These are phyloP conservation scores for Aspergillus ostianus DNA, from an alignment of 495 filamentous ascomycete genomes.

Conservation along the genomic window DNA sequence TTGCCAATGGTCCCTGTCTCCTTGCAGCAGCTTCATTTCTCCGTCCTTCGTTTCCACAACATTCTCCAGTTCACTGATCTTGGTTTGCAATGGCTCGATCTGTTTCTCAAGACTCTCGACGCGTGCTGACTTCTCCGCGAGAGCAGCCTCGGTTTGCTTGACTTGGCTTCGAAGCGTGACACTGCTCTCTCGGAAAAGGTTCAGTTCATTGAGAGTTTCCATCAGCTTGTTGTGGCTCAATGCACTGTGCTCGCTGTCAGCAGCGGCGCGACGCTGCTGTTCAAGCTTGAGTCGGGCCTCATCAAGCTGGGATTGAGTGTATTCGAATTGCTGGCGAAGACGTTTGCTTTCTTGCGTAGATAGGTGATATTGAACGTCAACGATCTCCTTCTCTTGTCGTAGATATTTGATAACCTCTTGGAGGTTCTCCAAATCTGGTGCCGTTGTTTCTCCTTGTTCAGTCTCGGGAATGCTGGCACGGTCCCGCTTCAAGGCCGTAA, in stretches of 20 bases:
- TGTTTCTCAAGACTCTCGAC: constrained; percentile 70
- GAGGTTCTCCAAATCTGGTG: constrained; percentile 64
- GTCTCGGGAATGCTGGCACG: constrained; percentile 54
- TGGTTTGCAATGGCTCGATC: constrained; percentile 78
- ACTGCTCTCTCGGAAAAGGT: constrained; percentile 90
- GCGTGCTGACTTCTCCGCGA: constrained; percentile 69
- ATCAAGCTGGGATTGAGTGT: constrained; percentile 81
- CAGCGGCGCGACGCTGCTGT: constrained; percentile 76
- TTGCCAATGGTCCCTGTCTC: constrained; percentile 88
- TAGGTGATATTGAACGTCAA: constrained; percentile 90
- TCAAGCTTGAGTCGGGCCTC: constrained; percentile 81
- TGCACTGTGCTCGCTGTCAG: constrained; percentile 65
- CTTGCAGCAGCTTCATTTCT: constrained; percentile 79
- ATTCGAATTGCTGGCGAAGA: constrained; percentile 83
- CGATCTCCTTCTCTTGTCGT: constrained; percentile 95
- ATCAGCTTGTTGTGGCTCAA: constrained; percentile 83
- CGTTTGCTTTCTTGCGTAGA: constrained; percentile 82
- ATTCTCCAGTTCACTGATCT: constrained; percentile 75
- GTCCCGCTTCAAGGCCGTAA: constrained; percentile 71
- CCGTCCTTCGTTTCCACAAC: constrained; percentile 76
- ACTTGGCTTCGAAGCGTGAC: constrained; percentile 82
- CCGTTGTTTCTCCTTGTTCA: constrained; percentile 37
- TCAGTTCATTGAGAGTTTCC: constrained; percentile 91
- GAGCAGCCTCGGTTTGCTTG: constrained; percentile 69
- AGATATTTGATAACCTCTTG: constrained; percentile 87